A percentile compares a stretch with the other conserved stretches of the same genome.
phyloP scores from a whole-genome alignment of 202 grass and related monocot genomes.

The Bolboschoenoplectus hybrid region DNA sequence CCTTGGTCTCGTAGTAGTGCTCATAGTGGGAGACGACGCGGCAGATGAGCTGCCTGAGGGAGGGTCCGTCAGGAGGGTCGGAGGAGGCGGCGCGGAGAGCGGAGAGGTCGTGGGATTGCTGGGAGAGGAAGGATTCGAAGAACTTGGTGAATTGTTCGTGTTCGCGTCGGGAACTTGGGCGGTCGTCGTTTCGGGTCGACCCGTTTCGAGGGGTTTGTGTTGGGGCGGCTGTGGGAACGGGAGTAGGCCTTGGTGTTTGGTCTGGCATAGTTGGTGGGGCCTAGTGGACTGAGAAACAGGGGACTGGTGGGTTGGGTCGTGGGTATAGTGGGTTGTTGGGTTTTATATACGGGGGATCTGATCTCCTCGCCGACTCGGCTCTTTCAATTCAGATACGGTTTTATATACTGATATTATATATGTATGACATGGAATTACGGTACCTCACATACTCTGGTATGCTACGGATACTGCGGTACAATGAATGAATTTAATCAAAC shows the following conservation, averaged over 20 bases:
- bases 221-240: not conserved
- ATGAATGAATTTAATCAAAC: no score
- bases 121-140: conserved; percentile 57
- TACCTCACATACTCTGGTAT: no score
- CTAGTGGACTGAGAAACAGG: not conserved
- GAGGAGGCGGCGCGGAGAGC: conserved; percentile 49
- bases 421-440: no score
- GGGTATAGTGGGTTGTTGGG: no score
- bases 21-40: conserved; percentile 68
- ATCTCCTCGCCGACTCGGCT: no score
- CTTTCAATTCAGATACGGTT: no score
- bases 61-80: not conserved
- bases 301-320: no score
- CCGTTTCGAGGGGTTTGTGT: not conserved
- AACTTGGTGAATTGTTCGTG: conserved; percentile 51
- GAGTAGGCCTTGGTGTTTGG: not conserved
- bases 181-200: not conserved
- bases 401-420: no score
- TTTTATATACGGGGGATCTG: no score
- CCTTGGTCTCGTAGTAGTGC: conserved; percentile 68
- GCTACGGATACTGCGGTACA: no score
- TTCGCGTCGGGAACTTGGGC: not conserved
- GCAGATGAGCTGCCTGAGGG: conserved; percentile 42
- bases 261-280: conserved; percentile 25
- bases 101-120: conserved; percentile 60